Conservation (phyloP, 1,284 basidiomycete species). For the Pisolithus thermaeus region DNA sequence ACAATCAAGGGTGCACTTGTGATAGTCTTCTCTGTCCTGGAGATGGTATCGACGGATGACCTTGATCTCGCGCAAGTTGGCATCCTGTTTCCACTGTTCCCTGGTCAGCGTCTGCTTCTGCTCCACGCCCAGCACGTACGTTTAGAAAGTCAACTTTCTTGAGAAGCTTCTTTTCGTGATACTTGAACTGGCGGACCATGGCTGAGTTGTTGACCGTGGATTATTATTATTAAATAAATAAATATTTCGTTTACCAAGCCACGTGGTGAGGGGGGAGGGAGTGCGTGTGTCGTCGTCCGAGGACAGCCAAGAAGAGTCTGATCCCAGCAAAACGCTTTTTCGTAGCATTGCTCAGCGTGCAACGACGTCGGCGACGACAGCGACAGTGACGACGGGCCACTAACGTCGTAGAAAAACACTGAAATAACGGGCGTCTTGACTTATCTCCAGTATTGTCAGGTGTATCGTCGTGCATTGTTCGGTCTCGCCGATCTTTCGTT, state of each 20-base stretch:
- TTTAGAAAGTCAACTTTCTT: constrained; percentile 94
- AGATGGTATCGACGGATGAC: constrained; percentile 96
- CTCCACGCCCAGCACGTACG: constrained; percentile 40
- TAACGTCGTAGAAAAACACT: no score
- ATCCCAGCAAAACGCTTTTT: no score
- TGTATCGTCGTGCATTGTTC: no score
- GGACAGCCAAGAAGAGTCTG: no score
- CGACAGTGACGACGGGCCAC: no score
- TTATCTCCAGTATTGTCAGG: no score
- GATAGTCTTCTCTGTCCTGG: constrained; percentile 92
- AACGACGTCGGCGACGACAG: neutral
- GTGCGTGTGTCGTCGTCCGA: constrained; percentile 8
- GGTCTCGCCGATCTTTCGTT: neutral
- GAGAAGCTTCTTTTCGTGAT: constrained; percentile 90
- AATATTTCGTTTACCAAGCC: neutral
- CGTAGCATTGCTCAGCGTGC: neutral
- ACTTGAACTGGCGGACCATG: constrained; percentile 87
- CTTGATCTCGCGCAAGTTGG: constrained; percentile 86
- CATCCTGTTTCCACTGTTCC: constrained; percentile 93
- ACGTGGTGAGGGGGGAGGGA: constrained; percentile 6
- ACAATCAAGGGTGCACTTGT: constrained; percentile 54
- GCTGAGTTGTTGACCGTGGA: neutral
- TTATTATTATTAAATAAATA: neutral
- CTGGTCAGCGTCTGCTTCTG: constrained; percentile 1
- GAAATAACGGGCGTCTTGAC: no score